Evolutionary conservation across 306 rosid genomes (phyloP).

Genomic region (Senna tora): DNA sequence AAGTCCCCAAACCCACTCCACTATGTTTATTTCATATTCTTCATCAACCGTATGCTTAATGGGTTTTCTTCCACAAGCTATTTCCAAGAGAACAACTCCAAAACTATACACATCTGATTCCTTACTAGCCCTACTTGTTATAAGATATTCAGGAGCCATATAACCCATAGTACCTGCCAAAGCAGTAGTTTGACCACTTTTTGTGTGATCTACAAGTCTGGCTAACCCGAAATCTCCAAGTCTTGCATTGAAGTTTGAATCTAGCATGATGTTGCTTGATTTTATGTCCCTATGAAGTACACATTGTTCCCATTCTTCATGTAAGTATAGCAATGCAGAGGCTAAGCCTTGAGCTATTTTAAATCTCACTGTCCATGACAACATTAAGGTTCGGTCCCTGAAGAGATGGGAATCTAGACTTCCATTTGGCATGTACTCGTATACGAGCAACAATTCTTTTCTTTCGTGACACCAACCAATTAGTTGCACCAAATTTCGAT

Average conservation of each 20-base stretch:
- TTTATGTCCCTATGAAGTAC: neutral
- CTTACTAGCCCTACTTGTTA: conserved; percentile 24
- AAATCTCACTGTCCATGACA: neutral
- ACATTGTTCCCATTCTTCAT: neutral
- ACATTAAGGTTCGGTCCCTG: neutral
- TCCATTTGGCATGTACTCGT: neutral
- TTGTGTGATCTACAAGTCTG: neutral
- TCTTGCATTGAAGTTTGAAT: neutral
- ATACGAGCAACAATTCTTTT: neutral
- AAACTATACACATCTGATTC: conserved; percentile 43
- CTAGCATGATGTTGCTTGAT: neutral
- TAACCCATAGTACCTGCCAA: conserved; percentile 33
- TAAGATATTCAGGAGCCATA: conserved; percentile 38
- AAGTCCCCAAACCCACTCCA: conserved; percentile 46
- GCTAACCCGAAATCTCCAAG: conserved; percentile 1
- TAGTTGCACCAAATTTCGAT: neutral
- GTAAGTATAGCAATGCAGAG: neutral
- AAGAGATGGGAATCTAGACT: neutral
- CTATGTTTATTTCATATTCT: neutral
- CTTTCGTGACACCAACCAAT: neutral
- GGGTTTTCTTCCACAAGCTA: conserved; percentile 42
- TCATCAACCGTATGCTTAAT: neutral
- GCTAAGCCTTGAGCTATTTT: neutral
- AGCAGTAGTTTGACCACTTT: neutral
- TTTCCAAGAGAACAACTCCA: conserved; percentile 46